Conservation (phyloP, 495 filamentous ascomycete species). For the Annulohypoxylon maeteangense region DNA sequence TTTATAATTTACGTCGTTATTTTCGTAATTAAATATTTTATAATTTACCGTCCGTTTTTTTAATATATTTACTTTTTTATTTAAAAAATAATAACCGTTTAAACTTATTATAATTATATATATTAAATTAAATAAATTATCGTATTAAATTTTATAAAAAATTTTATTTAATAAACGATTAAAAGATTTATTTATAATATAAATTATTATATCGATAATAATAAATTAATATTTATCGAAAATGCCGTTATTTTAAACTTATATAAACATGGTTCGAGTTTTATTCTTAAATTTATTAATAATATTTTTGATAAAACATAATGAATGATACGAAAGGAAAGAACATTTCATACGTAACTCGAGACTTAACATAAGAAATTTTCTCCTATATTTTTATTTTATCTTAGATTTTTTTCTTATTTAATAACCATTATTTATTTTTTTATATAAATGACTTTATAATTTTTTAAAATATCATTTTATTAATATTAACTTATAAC, state of each 20-base stretch:
- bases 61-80: conserved; percentile 1
- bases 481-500: neutral
- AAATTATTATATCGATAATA: neutral
- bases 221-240: neutral
- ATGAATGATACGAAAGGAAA: too few relatives aligned
- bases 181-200: neutral
- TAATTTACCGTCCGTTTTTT: neutral
- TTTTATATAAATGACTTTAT: too few relatives aligned
- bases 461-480: neutral
- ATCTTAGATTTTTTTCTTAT: too few relatives aligned
- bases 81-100: neutral
- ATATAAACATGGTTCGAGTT: neutral
- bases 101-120: neutral
- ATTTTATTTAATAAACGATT: neutral
- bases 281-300: neutral
- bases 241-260: neutral
- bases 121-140: neutral
- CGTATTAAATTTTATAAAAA: neutral
- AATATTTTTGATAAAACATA: too few relatives aligned
- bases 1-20: neutral
- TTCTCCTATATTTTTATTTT: too few relatives aligned
- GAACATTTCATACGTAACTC: too few relatives aligned
- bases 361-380: too few relatives aligned
- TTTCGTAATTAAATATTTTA: neutral
- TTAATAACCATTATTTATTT: too few relatives aligned